Evolutionary conservation across 345 rosid species (phyloP).

Genomic region (Pseudoturritis turrita): DNA sequence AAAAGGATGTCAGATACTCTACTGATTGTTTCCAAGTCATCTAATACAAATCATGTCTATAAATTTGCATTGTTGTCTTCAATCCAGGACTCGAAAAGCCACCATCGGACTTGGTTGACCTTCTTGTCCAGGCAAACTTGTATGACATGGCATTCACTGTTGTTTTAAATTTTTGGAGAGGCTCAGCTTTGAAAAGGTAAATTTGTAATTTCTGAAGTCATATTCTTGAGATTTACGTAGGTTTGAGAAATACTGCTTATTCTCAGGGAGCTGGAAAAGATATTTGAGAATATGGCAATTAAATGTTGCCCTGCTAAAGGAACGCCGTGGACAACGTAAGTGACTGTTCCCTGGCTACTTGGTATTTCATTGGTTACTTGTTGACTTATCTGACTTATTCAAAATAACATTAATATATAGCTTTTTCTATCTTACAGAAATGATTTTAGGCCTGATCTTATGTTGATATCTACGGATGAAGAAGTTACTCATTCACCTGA

Average conservation of each 20-base stretch:
- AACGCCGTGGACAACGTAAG: constrained; percentile 27
- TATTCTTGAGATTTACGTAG: neutral
- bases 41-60: neutral
- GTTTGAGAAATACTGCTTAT: constrained; percentile 15
- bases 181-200: constrained; percentile 67
- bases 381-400: neutral
- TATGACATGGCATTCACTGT: constrained; percentile 89
- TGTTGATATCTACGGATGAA: constrained; percentile 60
- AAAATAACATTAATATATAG: neutral
- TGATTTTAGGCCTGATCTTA: constrained; percentile 46
- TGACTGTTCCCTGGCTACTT: constrained; percentile 9
- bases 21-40: neutral
- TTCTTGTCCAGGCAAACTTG: constrained; percentile 62
- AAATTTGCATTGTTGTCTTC: constrained; percentile 16
- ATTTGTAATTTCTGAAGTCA: neutral
- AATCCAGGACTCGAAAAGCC: constrained; percentile 45
- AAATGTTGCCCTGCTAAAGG: constrained; percentile 78
- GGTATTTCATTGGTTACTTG: constrained; percentile 8
- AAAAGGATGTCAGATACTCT: neutral
- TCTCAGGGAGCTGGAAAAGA: constrained; percentile 77
- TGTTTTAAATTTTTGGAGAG: constrained; percentile 75
- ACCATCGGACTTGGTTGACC: constrained; percentile 72
- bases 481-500: constrained; percentile 59
- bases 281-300: constrained; percentile 68
- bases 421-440: constrained; percentile 25